A percentile compares a stretch with the other conserved stretches of the same genome.
phyloP scores from a whole-genome alignment of 768 basidiomycete species.

The Tricholoma saponaceum region DNA sequence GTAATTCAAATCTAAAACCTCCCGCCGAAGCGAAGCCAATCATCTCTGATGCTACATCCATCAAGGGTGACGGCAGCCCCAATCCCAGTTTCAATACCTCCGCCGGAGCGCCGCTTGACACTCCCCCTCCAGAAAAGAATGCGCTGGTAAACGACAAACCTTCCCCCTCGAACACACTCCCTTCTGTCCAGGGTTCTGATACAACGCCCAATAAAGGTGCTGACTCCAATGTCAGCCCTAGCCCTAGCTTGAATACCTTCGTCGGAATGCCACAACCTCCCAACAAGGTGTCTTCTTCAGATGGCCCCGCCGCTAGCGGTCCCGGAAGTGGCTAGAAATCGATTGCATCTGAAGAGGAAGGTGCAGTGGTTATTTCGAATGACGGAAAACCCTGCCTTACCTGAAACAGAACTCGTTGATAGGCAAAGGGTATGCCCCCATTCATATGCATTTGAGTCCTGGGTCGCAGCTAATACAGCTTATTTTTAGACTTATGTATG shows the following conservation, averaged over 20 bases:
- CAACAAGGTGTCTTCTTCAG: not conserved
- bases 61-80: conserved; percentile 31
- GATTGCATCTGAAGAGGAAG: too few species aligned
- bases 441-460: too few species aligned
- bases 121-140: not conserved
- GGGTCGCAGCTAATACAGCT: too few species aligned
- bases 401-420: too few species aligned
- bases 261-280: not conserved
- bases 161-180: not conserved
- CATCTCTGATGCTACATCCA: not conserved
- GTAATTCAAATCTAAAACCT: not conserved
- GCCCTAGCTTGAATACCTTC: not conserved
- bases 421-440: too few species aligned
- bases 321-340: not conserved
- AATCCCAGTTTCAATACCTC: conserved; percentile 14
- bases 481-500: too few species aligned
- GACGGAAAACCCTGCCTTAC: too few species aligned
- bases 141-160: not conserved
- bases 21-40: not conserved
- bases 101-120: not conserved
- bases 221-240: not conserved
- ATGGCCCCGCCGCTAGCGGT: not conserved
- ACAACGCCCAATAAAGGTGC: too few species aligned
- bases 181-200: too few species aligned
- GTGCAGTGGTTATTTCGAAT: too few species aligned